phyloP scores from a whole-genome alignment of 495 filamentous ascomycete species.

The Oidiodendron maius region DNA sequence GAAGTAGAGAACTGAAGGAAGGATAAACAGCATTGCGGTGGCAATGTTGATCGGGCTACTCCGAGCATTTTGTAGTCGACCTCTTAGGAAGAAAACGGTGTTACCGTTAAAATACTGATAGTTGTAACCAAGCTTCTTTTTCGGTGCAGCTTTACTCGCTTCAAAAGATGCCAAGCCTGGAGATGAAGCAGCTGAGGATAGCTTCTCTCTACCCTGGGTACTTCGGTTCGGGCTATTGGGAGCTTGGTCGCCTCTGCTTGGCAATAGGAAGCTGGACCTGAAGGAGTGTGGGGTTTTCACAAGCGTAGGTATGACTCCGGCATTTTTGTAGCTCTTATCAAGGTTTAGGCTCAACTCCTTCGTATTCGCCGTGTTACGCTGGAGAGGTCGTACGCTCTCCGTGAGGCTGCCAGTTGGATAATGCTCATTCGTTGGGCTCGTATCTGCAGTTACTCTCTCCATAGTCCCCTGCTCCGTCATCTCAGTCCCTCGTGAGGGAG shows the following conservation, averaged over 20 bases:
- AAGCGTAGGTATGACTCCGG: slow-evolving; percentile 44
- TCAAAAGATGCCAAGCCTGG: slow-evolving; percentile 46
- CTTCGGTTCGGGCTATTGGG: slow-evolving; percentile 43
- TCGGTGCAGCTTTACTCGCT: slow-evolving; percentile 3
- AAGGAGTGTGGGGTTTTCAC: slow-evolving; percentile 71
- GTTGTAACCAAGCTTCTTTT: slow-evolving; percentile 53
- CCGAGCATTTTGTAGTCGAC: slow-evolving; percentile 79
- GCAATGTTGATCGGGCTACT: slow-evolving; percentile 88
- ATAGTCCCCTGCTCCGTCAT: slow-evolving; percentile 57
- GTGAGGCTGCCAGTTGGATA: slow-evolving; percentile 61
- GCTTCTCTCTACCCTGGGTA: slow-evolving; percentile 63
- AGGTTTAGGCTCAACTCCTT: slow-evolving; percentile 54
- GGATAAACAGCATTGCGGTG: slow-evolving; percentile 69
- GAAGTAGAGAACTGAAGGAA: slow-evolving; percentile 80
- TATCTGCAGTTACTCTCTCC: slow-evolving; percentile 66
- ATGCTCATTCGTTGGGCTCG: slow-evolving; percentile 61
- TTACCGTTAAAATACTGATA: slow-evolving; percentile 92
- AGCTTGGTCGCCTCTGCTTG: slow-evolving; percentile 42
- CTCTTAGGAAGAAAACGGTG: slow-evolving; percentile 80
- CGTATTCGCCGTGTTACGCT: slow-evolving; percentile 43
- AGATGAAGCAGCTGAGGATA: slow-evolving; percentile 71
- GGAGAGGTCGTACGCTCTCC: slow-evolving; percentile 70
- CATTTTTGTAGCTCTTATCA: slow-evolving; percentile 45
- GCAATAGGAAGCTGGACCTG: slow-evolving; percentile 58
- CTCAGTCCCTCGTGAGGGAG: slow-evolving; percentile 74